Conservation (phyloP, 2,329 filamentous ascomycete species). For the Fusarium duplospermum region DNA sequence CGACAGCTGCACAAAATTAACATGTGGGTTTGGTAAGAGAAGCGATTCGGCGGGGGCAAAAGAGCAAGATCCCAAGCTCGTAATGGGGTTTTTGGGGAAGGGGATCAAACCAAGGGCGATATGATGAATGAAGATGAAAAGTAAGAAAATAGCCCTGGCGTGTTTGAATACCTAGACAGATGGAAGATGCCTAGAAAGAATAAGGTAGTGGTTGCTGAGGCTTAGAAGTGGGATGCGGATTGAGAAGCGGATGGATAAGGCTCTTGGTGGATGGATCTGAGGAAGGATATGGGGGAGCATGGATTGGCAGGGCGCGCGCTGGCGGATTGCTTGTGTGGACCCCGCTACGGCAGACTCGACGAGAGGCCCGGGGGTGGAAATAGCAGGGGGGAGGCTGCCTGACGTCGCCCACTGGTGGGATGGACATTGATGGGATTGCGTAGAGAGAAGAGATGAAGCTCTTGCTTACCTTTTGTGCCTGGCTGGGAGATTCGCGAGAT, state of each 20-base stretch:
- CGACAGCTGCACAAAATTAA: conserved; percentile 65
- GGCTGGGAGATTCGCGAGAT: background rate
- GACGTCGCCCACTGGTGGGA: background rate
- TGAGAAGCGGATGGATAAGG: conserved; percentile 37
- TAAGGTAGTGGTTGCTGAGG: conserved; percentile 26
- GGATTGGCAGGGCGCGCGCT: conserved; percentile 49
- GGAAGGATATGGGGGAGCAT: conserved; percentile 41
- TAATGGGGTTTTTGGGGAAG: conserved; percentile 12
- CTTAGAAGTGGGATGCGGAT: conserved; percentile 37
- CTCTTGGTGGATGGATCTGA: conserved; percentile 38
- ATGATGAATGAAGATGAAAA: conserved; percentile 8
- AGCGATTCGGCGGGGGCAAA: conserved; percentile 35
- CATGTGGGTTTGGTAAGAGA: conserved; percentile 60
- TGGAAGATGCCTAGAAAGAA: conserved; percentile 20
- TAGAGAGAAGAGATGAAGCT: background rate
- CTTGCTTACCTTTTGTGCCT: background rate
- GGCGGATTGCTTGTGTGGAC: conserved; percentile 52
- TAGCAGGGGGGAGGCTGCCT: conserved; percentile 20
- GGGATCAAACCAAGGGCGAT: conserved; percentile 21
- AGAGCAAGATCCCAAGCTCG: conserved; percentile 31
- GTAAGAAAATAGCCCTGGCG: conserved; percentile 21
- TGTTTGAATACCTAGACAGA: conserved; percentile 11
- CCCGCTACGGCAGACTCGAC: conserved; percentile 39
- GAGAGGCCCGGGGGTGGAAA: conserved; percentile 35
- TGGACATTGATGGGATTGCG: background rate